Evolutionary conservation across 2,329 filamentous ascomycete genomes (phyloP).

Genomic region (Exophiala viscosa): DNA sequence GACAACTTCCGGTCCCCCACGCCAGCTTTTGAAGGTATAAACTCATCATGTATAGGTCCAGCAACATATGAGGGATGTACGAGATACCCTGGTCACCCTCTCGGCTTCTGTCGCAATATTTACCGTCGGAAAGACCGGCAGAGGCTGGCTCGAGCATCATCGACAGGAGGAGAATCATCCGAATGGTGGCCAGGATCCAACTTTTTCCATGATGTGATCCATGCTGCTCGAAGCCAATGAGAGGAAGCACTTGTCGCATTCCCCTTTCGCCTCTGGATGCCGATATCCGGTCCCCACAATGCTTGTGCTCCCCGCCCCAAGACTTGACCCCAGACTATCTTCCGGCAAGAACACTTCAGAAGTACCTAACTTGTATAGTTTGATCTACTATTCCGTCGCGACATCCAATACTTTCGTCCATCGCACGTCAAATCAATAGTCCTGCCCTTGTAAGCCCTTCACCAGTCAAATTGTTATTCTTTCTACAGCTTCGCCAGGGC

Average conservation of each 20-base stretch:
- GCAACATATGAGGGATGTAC: too few species aligned
- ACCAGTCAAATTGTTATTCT: too few species aligned
- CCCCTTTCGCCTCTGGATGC: not conserved
- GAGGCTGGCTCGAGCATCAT: not conserved
- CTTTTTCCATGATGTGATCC: conserved; percentile 32
- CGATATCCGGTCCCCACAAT: conserved; percentile 1
- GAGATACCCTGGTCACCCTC: too few species aligned
- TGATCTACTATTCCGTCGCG: too few species aligned
- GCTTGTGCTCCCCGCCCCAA: not conserved
- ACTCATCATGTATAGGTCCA: not conserved
- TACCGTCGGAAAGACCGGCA: too few species aligned
- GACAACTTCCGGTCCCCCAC: not conserved
- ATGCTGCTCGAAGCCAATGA: not conserved
- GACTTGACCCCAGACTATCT: not conserved
- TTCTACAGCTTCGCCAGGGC: conserved; percentile 32
- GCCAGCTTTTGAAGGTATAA: conserved; percentile 1
- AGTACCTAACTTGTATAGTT: too few species aligned
- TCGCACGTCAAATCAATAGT: too few species aligned
- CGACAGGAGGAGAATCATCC: not conserved
- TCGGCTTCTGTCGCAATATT: too few species aligned
- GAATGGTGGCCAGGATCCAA: conserved; percentile 26
- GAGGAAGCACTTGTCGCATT: not conserved
- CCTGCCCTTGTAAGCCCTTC: too few species aligned
- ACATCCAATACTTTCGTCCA: too few species aligned
- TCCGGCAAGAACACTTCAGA: not conserved